Conservation (phyloP, 2,329 filamentous ascomycete genomes). For the Pseudopyrenochaeta lycopersici region DNA sequence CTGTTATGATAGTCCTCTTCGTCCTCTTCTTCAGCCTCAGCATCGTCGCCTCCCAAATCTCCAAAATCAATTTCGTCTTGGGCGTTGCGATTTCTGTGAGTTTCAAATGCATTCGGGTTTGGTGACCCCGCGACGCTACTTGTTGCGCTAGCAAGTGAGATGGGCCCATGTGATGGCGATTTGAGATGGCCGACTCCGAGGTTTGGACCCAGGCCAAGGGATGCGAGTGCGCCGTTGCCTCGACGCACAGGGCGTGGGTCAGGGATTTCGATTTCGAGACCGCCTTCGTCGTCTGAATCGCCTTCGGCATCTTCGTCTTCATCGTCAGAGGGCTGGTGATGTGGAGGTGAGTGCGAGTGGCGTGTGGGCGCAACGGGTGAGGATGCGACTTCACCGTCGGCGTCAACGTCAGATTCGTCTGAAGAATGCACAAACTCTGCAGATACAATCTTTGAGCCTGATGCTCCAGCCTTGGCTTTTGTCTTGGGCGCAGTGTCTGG, state of each 20-base stretch:
- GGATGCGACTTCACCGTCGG: slow-evolving; percentile 21
- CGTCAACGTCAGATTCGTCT: slow-evolving; percentile 37
- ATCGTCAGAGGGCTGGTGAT: slow-evolving; percentile 9
- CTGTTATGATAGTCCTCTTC: slow-evolving; percentile 43
- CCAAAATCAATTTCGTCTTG: slow-evolving; percentile 49
- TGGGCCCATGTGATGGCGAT: slow-evolving; percentile 50
- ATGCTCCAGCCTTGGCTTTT: slow-evolving; percentile 23
- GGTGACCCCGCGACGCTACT: slow-evolving; percentile 46
- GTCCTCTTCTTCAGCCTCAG: slow-evolving; percentile 39
- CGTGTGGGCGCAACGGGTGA: slow-evolving; percentile 13
- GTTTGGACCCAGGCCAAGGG: slow-evolving; percentile 35
- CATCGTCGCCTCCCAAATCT: slow-evolving; percentile 36
- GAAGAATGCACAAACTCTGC: slow-evolving; percentile 42
- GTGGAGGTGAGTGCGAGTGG: slow-evolving; percentile 25
- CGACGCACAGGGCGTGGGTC: slow-evolving; percentile 30
- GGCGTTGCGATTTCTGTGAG: slow-evolving; percentile 20
- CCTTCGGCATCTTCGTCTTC: slow-evolving; percentile 32
- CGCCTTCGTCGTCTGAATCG: slow-evolving; percentile 36
- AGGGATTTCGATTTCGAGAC: slow-evolving; percentile 45
- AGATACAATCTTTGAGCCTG: slow-evolving; percentile 44
- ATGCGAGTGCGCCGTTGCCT: slow-evolving; percentile 29
- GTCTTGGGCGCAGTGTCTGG: slow-evolving; percentile 21
- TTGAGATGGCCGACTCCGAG: slow-evolving; percentile 35
- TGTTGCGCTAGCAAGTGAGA: slow-evolving; percentile 54
- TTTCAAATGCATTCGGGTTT: slow-evolving; percentile 23